phyloP scores from a whole-genome alignment of 2,329 filamentous ascomycete genomes.

The Didymella arachidicola region DNA sequence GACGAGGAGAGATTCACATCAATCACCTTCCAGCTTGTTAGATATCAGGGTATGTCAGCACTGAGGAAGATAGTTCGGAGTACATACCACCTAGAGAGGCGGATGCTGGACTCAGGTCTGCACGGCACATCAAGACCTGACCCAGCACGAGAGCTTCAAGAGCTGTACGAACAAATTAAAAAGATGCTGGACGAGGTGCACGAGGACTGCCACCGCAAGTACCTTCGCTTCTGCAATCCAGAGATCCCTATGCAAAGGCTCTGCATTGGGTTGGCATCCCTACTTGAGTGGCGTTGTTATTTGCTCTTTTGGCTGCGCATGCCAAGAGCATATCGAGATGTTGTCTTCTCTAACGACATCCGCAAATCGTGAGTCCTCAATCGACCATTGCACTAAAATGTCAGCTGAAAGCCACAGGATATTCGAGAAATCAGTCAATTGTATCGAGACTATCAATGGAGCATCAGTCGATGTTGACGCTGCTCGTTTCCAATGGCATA shows the following conservation, averaged over 20 bases:
- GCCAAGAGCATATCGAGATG: slow-evolving; percentile 47
- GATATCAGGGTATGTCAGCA: slow-evolving; percentile 45
- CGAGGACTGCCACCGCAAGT: slow-evolving; percentile 44
- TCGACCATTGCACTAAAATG: background rate
- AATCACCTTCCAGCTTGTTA: slow-evolving; percentile 49
- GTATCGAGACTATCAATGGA: slow-evolving; percentile 48
- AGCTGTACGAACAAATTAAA: slow-evolving; percentile 48
- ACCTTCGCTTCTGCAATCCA: slow-evolving; percentile 42
- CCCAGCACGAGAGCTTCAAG: slow-evolving; percentile 44
- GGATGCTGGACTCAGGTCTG: slow-evolving; percentile 46
- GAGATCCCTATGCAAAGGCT: slow-evolving; percentile 45
- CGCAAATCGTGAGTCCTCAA: slow-evolving; percentile 42
- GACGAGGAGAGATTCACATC: slow-evolving; percentile 45
- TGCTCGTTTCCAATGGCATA: slow-evolving; percentile 51
- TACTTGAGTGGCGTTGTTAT: slow-evolving; percentile 50
- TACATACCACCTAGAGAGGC: slow-evolving; percentile 49
- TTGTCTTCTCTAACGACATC: slow-evolving; percentile 47
- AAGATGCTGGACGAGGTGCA: slow-evolving; percentile 48
- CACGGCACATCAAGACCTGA: slow-evolving; percentile 46
- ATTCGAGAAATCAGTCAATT: slow-evolving; percentile 51
- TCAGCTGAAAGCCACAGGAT: slow-evolving; percentile 37
- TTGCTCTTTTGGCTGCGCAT: slow-evolving; percentile 51
- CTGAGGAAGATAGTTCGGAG: slow-evolving; percentile 48
- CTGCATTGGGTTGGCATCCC: slow-evolving; percentile 40
- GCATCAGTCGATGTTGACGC: slow-evolving; percentile 47